phyloP scores from a whole-genome alignment of 2,329 filamentous ascomycete genomes.

The Pseudogymnoascus sp. region DNA sequence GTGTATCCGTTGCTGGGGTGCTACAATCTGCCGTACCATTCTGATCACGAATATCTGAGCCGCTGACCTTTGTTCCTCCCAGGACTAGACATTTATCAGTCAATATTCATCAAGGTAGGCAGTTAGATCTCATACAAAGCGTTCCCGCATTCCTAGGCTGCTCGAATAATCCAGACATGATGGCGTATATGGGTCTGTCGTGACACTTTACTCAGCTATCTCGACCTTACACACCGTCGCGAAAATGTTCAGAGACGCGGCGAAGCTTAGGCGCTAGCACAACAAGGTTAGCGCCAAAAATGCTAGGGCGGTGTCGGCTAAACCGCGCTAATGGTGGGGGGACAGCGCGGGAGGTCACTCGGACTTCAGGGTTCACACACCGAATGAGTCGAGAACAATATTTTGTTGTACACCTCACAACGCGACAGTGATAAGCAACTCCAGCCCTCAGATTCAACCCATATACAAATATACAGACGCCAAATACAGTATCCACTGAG shows the following conservation, averaged over 20 bases:
- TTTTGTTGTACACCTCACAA: neutral
- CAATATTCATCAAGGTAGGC: conserved; percentile 21
- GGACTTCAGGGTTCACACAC: conserved; percentile 8
- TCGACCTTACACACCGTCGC: conserved; percentile 13
- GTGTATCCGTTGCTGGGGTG: conserved; percentile 9
- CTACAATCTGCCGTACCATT: conserved; percentile 56
- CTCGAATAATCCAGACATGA: conserved; percentile 93
- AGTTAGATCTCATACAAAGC: conserved; percentile 54
- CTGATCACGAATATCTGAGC: conserved; percentile 92
- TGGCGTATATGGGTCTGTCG: conserved; percentile 18
- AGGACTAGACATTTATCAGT: conserved; percentile 53
- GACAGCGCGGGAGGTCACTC: conserved; percentile 3
- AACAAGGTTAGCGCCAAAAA: neutral
- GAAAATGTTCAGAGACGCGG: conserved; percentile 17
- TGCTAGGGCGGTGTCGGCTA: neutral
- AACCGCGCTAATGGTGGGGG: conserved; percentile 11
- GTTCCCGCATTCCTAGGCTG: conserved; percentile 87
- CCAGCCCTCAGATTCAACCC: neutral
- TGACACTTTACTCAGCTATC: conserved; percentile 14
- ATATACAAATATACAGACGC: neutral
- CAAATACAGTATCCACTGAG: neutral
- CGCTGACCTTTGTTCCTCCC: conserved; percentile 94
- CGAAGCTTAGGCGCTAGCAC: conserved; percentile 13
- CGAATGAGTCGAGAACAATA: conserved; percentile 8
- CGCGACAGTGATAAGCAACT: neutral